Conservation (phyloP, 2,329 filamentous ascomycete species). For the Bretziella fagacearum region DNA sequence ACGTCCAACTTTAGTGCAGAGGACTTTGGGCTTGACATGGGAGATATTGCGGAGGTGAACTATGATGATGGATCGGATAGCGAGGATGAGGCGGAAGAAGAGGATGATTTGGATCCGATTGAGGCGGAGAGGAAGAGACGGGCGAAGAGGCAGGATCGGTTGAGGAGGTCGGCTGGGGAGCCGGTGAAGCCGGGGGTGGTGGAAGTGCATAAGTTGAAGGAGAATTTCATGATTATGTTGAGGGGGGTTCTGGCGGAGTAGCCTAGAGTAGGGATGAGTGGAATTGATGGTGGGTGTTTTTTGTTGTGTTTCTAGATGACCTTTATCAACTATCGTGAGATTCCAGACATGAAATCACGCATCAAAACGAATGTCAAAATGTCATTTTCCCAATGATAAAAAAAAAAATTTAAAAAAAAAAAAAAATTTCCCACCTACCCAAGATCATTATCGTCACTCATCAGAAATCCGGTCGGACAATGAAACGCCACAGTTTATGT, state of each 20-base stretch:
- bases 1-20: conserved; percentile 52
- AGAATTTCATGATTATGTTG: conserved; percentile 68
- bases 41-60: conserved; percentile 71
- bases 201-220: conserved; percentile 65
- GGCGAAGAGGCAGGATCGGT: conserved; percentile 58
- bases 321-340: too few species aligned
- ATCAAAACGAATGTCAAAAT: too few species aligned
- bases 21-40: conserved; percentile 80
- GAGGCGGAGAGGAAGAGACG: conserved; percentile 67
- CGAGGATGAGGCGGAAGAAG: conserved; percentile 50
- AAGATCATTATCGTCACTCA: too few species aligned
- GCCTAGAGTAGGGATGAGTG: background rate
- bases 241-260: conserved; percentile 64
- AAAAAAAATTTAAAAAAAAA: too few species aligned
- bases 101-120: conserved; percentile 70
- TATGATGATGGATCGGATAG: conserved; percentile 42
- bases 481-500: background rate
- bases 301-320: background rate
- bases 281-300: background rate
- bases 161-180: conserved; percentile 68
- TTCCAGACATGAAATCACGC: too few species aligned
- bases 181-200: conserved; percentile 62
- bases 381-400: too few species aligned
- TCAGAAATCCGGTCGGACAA: background rate
- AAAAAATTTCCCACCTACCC: too few species aligned